Percentiles rank a stretch among this genome's conserved stretches.
These are phyloP conservation scores for Corchorus olitorius DNA, from an alignment of 345 rosid genomes.

Conservation along the genomic window DNA sequence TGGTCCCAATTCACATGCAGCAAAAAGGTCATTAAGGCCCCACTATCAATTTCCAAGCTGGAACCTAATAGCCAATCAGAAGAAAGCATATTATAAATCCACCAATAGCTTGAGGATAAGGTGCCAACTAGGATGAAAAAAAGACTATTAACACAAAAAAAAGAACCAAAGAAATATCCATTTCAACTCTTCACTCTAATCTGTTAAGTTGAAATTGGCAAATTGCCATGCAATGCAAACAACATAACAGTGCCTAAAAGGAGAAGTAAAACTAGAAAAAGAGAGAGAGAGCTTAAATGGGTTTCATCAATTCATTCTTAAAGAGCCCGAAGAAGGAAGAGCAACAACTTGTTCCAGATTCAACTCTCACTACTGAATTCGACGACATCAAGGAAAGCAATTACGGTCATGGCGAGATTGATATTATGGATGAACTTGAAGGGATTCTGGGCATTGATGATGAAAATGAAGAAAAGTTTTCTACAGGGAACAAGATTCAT, in stretches of 20 bases:
- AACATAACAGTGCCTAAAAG: not conserved
- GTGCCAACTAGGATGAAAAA: slow-evolving; percentile 26
- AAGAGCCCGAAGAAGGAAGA: slow-evolving; percentile 51
- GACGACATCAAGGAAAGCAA: slow-evolving; percentile 6
- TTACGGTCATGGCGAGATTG: slow-evolving; percentile 17
- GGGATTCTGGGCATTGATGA: slow-evolving; percentile 35
- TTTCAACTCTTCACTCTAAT: no score
- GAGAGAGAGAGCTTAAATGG: slow-evolving; percentile 23
- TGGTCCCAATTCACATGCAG: slow-evolving; percentile 24
- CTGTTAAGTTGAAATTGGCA: not conserved
- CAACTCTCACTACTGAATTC: slow-evolving; percentile 7
- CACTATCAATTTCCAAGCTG: slow-evolving; percentile 25
- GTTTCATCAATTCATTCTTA: slow-evolving; percentile 29
- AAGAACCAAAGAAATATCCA: not conserved
- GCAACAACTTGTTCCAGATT: slow-evolving; percentile 30
- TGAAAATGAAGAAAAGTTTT: slow-evolving; percentile 27
- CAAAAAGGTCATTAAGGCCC: slow-evolving; percentile 13
- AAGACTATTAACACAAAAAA: not conserved
- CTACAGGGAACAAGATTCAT: not conserved
- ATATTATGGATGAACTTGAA: slow-evolving; percentile 33
- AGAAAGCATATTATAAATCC: not conserved
- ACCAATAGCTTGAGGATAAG: slow-evolving; percentile 43
- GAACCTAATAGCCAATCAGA: slow-evolving; percentile 24
- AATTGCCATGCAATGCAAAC: not conserved
- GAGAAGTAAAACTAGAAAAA: not conserved